Evolutionary conservation across 2,329 filamentous ascomycete species (phyloP).

Genomic region (Cylindrodendrum hubeiense): DNA sequence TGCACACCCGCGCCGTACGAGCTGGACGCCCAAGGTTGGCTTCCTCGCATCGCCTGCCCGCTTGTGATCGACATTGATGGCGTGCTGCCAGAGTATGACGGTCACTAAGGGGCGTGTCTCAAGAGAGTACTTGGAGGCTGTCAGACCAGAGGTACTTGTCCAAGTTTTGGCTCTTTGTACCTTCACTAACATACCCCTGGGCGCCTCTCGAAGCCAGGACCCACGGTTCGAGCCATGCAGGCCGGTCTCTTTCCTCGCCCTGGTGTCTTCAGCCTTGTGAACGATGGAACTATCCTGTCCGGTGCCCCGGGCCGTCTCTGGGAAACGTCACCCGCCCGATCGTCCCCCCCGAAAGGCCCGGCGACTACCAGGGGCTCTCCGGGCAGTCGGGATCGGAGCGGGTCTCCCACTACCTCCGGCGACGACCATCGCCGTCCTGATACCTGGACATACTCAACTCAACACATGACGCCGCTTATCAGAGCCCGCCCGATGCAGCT

Average conservation of each 20-base stretch:
- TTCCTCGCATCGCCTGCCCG: slow-evolving; percentile 8
- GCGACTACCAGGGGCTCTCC: slow-evolving; percentile 9
- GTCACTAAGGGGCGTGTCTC: slow-evolving; percentile 1
- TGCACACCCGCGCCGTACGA: slow-evolving; percentile 1
- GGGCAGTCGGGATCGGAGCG: slow-evolving; percentile 7
- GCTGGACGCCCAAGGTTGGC: slow-evolving; percentile 10
- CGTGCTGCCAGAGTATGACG: slow-evolving; percentile 13
- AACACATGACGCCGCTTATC: slow-evolving; percentile 7
- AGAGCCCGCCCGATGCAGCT: not conserved
- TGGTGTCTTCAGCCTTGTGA: slow-evolving; percentile 28
- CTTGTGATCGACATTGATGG: slow-evolving; percentile 10
- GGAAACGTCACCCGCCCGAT: slow-evolving; percentile 4
- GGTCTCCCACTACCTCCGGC: not conserved
- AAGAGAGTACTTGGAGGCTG: slow-evolving; percentile 29
- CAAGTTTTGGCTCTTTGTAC: slow-evolving; percentile 11
- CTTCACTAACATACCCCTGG: slow-evolving; percentile 7
- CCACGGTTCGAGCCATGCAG: slow-evolving; percentile 31
- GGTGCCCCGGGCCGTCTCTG: slow-evolving; percentile 7
- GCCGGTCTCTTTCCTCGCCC: not conserved
- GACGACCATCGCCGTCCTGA: not conserved
- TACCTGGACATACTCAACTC: not conserved
- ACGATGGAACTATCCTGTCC: slow-evolving; percentile 25
- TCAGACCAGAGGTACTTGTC: slow-evolving; percentile 38
- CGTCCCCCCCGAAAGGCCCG: slow-evolving; percentile 12
- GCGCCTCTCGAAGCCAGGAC: slow-evolving; percentile 2